phyloP scores from a whole-genome alignment of 345 rosid genomes.

The Euclidium syriacum region DNA sequence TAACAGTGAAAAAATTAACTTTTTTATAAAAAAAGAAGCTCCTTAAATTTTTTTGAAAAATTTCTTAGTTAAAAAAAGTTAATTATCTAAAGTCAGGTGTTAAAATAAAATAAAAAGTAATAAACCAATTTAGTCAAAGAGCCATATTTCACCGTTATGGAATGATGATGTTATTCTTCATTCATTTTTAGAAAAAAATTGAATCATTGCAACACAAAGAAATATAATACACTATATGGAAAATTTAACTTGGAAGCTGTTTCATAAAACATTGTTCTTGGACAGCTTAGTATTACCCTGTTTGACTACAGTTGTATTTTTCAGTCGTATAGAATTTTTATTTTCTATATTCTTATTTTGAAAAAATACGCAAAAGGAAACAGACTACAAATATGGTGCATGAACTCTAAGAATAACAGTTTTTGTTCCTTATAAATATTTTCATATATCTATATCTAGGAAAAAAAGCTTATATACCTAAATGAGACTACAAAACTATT shows the following conservation, averaged over 20 bases:
- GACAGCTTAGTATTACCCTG: constrained; percentile 1
- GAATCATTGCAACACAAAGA: constrained; percentile 2
- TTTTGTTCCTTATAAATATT: background rate
- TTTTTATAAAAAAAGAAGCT: too few relatives aligned
- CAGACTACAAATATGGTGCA: background rate
- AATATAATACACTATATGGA: background rate
- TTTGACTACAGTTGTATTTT: constrained; percentile 11
- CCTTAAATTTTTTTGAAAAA: too few relatives aligned
- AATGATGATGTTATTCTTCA: constrained; percentile 24
- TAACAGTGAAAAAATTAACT: too few relatives aligned
- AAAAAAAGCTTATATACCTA: constrained; percentile 6
- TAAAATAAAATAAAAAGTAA: background rate
- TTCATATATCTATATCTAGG: constrained; percentile 3
- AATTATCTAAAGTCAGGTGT: background rate
- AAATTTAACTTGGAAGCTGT: constrained; percentile 5
- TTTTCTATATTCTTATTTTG: background rate
- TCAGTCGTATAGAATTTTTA: background rate
- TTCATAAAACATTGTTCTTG: background rate
- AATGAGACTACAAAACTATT: background rate
- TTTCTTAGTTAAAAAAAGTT: too few relatives aligned
- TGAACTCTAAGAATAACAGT: background rate
- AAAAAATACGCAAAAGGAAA: constrained; percentile 1
- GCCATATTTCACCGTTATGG: background rate
- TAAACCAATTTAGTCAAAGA: constrained; percentile 17
- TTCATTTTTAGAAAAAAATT: background rate